Percentiles rank a stretch among this genome's conserved stretches.
These are phyloP conservation scores for Plectosphaerella sp. DNA, from an alignment of 2,329 filamentous ascomycete genomes.

Conservation along the genomic window DNA sequence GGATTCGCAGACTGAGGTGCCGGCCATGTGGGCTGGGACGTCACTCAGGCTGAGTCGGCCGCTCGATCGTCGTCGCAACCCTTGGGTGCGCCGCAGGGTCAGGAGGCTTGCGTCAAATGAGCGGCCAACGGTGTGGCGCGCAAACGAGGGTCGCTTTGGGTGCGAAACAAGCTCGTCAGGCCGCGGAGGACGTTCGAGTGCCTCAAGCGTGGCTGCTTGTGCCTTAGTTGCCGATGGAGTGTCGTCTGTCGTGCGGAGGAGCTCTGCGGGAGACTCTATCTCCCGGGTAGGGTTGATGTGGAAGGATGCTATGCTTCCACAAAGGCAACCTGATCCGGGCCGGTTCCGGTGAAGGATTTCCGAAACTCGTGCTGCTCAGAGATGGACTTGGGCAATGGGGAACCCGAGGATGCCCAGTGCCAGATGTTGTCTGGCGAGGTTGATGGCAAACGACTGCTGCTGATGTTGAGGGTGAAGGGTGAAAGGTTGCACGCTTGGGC, in stretches of 20 bases:
- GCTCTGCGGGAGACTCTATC: no score
- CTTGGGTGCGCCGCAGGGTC: background rate
- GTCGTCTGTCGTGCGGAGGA: no score
- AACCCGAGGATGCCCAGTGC: constrained; percentile 1
- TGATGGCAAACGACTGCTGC: background rate
- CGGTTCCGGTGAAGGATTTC: background rate
- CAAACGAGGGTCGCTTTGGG: background rate
- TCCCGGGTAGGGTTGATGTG: background rate
- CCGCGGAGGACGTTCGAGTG: no score
- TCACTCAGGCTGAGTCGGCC: no score
- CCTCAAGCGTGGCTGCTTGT: no score
- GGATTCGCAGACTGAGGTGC: no score
- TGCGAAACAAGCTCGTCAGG: no score
- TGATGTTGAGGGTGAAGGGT: background rate
- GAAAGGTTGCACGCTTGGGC: background rate
- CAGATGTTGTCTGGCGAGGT: background rate
- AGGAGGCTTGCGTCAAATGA: background rate
- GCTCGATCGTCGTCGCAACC: no score
- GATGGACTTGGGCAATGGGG: background rate
- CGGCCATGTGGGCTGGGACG: no score
- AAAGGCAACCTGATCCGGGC: background rate
- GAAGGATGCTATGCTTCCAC: background rate
- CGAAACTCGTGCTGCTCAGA: background rate
- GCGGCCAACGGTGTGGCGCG: background rate
- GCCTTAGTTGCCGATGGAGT: no score